A percentile compares a stretch with the other conserved stretches of the same genome.
Conservation (phyloP, 148 eudicot genomes). For the Chenopodium quinoa region DNA sequence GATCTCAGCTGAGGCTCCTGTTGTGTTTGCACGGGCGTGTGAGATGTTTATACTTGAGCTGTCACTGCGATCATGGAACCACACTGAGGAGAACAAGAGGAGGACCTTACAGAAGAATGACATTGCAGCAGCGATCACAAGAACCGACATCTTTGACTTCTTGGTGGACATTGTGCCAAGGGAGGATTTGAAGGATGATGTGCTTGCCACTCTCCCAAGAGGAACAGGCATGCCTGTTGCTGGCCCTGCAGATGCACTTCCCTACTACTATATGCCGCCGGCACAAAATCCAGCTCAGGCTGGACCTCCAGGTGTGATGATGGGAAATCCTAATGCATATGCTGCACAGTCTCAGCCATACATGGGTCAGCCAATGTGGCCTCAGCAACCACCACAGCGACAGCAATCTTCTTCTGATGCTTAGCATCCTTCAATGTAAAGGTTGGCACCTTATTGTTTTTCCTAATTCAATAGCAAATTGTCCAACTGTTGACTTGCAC, state of each 20-base stretch:
- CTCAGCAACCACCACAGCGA: constrained; percentile 52
- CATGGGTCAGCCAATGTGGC: constrained; percentile 70
- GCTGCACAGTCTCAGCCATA: constrained; percentile 57
- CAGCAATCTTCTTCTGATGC: constrained; percentile 70
- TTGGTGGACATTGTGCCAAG: constrained; percentile 77
- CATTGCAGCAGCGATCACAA: constrained; percentile 71
- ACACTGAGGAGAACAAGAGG: constrained; percentile 76
- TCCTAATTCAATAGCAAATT: not conserved
- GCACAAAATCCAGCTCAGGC: constrained; percentile 57
- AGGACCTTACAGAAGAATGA: constrained; percentile 80
- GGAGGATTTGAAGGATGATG: constrained; percentile 74
- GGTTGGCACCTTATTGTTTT: constrained; percentile 14
- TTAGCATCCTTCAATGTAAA: constrained; percentile 32
- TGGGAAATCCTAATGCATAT: constrained; percentile 54
- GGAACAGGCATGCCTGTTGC: constrained; percentile 54
- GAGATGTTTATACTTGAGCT: constrained; percentile 81
- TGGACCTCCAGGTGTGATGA: constrained; percentile 64
- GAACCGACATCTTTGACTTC: constrained; percentile 77
- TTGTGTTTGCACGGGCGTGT: constrained; percentile 75
- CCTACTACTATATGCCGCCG: constrained; percentile 72
- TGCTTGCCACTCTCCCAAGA: constrained; percentile 54
- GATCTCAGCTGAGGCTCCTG: constrained; percentile 87
- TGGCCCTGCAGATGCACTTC: constrained; percentile 53
- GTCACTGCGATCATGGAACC: constrained; percentile 74
- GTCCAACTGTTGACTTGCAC: not conserved